phyloP scores from a whole-genome alignment of 768 basidiomycete species.

The Calocybe gangraenosa region DNA sequence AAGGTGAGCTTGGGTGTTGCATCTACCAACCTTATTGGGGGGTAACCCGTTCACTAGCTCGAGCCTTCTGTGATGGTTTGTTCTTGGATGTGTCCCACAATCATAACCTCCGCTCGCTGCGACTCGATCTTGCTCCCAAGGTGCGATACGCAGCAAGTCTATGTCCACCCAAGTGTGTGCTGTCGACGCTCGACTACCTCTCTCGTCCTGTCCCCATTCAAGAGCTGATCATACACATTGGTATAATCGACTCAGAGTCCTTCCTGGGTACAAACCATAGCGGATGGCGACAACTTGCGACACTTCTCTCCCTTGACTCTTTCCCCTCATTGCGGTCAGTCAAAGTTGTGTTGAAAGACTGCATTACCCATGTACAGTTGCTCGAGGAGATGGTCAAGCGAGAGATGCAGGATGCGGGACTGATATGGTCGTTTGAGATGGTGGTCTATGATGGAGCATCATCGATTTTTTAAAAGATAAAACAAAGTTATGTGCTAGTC shows the following conservation, averaged over 20 bases:
- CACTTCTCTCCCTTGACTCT: background rate
- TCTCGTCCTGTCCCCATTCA: conserved; percentile 1
- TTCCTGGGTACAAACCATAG: conserved; percentile 6
- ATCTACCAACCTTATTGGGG: background rate
- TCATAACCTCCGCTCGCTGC: conserved; percentile 4
- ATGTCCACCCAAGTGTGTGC: conserved; percentile 8
- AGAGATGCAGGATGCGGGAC: background rate
- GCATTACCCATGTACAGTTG: conserved; percentile 3
- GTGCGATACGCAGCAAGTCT: conserved; percentile 1
- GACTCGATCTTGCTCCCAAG: conserved; percentile 7
- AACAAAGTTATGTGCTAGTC: no score
- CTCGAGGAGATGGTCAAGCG: conserved; percentile 5
- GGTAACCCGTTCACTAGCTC: background rate
- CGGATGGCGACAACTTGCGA: conserved; percentile 1
- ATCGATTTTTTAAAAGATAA: no score
- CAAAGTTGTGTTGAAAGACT: background rate
- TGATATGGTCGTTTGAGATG: conserved; percentile 4
- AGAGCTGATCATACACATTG: conserved; percentile 3
- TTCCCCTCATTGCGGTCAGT: conserved; percentile 7
- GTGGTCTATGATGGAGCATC: background rate
- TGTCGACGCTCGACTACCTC: conserved; percentile 6
- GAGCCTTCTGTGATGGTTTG: conserved; percentile 1
- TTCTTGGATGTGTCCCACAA: background rate
- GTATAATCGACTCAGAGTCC: conserved; percentile 6
- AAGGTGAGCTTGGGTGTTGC: background rate